Percentiles rank a stretch among this genome's conserved stretches.
These are phyloP conservation scores for Lepiota brunneoincarnata DNA, from an alignment of 768 basidiomycete genomes.

Conservation along the genomic window DNA sequence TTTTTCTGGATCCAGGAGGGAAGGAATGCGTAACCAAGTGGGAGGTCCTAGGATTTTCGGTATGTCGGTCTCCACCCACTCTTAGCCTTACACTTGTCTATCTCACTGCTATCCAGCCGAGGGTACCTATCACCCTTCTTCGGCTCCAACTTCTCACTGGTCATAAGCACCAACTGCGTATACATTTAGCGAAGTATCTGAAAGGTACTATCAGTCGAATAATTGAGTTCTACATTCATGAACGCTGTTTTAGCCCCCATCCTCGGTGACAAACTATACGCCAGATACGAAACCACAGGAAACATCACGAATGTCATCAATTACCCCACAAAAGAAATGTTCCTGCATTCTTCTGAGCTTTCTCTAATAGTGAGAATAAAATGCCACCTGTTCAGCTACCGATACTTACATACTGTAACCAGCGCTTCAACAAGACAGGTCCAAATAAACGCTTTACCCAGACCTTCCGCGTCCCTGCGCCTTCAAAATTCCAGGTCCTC, in stretches of 20 bases:
- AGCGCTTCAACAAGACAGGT: constrained; percentile 49
- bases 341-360: constrained; percentile 58
- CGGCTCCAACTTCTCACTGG: constrained; percentile 58
- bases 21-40: constrained; percentile 48
- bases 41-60: constrained; percentile 58
- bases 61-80: constrained; percentile 27
- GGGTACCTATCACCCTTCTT: constrained; percentile 54
- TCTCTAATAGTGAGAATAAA: constrained; percentile 49
- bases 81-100: background rate
- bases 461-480: constrained; percentile 55
- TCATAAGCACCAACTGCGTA: constrained; percentile 68
- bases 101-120: constrained; percentile 25
- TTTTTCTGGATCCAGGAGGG: constrained; percentile 31
- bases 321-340: constrained; percentile 48
- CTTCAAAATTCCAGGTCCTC: constrained; percentile 49
- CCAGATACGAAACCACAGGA: constrained; percentile 29
- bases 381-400: background rate
- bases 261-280: constrained; percentile 57
- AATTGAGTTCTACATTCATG: background rate
- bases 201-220: constrained; percentile 29
- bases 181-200: constrained; percentile 54
- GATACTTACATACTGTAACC: constrained; percentile 4
- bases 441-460: constrained; percentile 49
- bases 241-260: constrained; percentile 50
- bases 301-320: constrained; percentile 21